These are phyloP conservation scores for Fragilaria crotonensis DNA, from an alignment of 108 stramenopile species.

Conservation along the genomic window DNA sequence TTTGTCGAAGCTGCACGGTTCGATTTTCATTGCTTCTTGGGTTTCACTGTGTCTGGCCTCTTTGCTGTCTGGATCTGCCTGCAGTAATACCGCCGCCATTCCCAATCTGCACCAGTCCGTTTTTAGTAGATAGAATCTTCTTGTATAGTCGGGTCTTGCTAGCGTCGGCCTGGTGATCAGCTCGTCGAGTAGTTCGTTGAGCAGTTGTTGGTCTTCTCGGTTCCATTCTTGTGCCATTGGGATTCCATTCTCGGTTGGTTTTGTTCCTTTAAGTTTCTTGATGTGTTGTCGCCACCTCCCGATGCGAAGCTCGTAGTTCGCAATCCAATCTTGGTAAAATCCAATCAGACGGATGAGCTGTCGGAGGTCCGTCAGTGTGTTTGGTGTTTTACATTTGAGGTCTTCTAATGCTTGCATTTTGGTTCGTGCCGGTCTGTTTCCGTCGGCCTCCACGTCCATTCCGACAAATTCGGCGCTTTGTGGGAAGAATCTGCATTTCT, in stretches of 20 bases:
- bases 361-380: background rate
- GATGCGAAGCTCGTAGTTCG: background rate
- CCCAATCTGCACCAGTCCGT: conserved; percentile 2
- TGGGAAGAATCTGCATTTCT: conserved; percentile 5
- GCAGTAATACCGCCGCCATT: conserved; percentile 8
- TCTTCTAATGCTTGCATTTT: conserved; percentile 1
- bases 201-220: background rate
- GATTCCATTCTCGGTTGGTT: background rate
- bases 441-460: conserved; percentile 1
- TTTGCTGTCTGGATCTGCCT: too few relatives aligned
- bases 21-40: too few relatives aligned
- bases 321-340: too few relatives aligned
- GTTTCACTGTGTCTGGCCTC: too few relatives aligned
- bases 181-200: background rate
- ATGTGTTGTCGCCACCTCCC: background rate
- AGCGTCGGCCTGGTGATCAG: background rate
- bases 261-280: background rate
- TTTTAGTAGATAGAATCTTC: conserved; percentile 3
- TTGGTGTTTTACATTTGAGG: background rate
- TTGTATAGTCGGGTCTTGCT: background rate
- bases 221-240: background rate
- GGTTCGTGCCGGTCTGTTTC: conserved; percentile 3
- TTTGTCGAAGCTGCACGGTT: too few relatives aligned
- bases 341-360: background rate
- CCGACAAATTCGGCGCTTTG: conserved; percentile 4